Base-by-base conservation (phyloP, 768 basidiomycete species). In the Dictyophora rubrovolvata region DNA sequence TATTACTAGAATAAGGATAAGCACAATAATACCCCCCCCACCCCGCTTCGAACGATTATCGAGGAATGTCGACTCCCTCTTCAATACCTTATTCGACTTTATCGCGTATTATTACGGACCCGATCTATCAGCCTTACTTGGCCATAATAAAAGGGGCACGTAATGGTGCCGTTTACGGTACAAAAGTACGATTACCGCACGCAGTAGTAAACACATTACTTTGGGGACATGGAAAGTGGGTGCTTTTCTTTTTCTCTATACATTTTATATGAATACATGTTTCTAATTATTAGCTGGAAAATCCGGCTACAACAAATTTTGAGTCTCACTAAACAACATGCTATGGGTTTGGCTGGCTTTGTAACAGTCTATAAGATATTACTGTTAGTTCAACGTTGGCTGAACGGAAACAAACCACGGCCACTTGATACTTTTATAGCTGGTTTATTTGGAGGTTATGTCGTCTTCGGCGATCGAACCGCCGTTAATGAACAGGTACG, bases 171-270 rank as follows among this genome's bases (percentile, higher is more conserved):
- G 87, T 93, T 9, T 93, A 93, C 65, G 91, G 91, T 37, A 87
- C 86, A 65, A 92, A 93, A 73, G 87, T 95, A 62, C 77, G 93
- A 48, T 94, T 95, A 66, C 95, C 95, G 42, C 95, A 98, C 79
- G 95, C 95, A 1, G 75, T 98, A 28, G 86, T 98, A 53, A 97
- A 97, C 94, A 88, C 93, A 21, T 81, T 96, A 61, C 76, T 98
- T 47, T 98, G 97, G 67, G 92, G 93, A 34, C 81, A 86, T 52
- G 93, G 93, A 75, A 82, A 89, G 92, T 96, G 65, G 70, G 91
- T 82, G 5, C 55, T 50, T n/a, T 55, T 56, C 53, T 59, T 21
- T 33, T n/a, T 7, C n/a, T 1, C 33, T 21, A 35, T 35, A 20
- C 22, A 21, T 36, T n/a, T n/a, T n/a, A n/a, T n/a, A n/a, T n/a